Evolutionary conservation across 768 basidiomycete genomes (phyloP), one percentile per base, ranked within the genome.

Genomic region (Neoboletus brunneissimus): DNA sequence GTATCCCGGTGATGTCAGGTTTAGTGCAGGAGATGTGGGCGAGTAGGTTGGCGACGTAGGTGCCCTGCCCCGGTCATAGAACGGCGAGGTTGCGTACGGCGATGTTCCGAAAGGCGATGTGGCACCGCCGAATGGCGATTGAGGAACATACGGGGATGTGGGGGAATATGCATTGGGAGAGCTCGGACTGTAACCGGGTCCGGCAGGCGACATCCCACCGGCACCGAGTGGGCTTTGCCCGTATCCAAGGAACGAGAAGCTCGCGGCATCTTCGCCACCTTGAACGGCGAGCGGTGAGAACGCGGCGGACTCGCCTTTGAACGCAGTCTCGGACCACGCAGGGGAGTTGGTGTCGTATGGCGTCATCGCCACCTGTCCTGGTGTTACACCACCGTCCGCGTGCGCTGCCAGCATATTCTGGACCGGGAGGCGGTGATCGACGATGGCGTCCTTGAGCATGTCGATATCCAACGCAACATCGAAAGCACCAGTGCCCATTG

Each of bases 361-460:
- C 1, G 97, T 99, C 90, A 94, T 93, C 10, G 89, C 92, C 9
- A 91, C 91, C 66, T 91, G 89, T 23, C 89, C 91, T 3, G 91
- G 91, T 0, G 92, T 94, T 85, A 94, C 94, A 22, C 88, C 91
- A 27, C 89, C 91, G 48, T 94, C 93, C 3, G 83, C 81, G 54
- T 87, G 89, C 4, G 87, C 84, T 8, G 86, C 82, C 48, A 94
- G 76, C 81, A 90, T 85, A 9, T 82, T 85, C 63, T 91, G 89
- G 4, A 91, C 88, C 0, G 93, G 93, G 18, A 97, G 78, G 25
- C 94, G 89, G 67, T 96, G 94, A 71, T 99, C 97, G 48, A 98
- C 90, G 53, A 98, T 94, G 40, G 97, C 95, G 56, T 98, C 96
- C 79, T 97, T 97, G 65, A 99, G 79, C 94, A 98, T 96, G 63